Base-by-base conservation (phyloP, 2,329 filamentous ascomycete genomes). In the Diaporthe humulicola region DNA sequence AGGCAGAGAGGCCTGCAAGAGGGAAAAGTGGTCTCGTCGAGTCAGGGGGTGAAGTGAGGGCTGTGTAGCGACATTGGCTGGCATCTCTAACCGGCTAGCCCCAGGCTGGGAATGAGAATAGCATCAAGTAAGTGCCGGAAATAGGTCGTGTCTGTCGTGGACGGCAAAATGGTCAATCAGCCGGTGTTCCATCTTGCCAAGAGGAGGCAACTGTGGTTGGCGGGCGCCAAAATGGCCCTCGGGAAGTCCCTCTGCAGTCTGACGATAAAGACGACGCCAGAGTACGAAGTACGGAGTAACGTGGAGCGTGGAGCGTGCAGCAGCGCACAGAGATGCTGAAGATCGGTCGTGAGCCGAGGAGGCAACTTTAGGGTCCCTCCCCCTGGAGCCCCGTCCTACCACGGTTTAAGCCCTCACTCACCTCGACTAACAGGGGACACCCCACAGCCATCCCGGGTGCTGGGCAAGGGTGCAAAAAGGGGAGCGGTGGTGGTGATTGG, bases 121-220 rank as follows among this genome's bases (percentile, higher is more conserved):
- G 64, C 64, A 69, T 69, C 64, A 69, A 69, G 40, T 69, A 48
- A 69, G 48, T 14, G 64, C 48, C 64, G 64, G 48, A 69, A 69
- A 69, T 69, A 69, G 64, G 64, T 40, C 6, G 48, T 40, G 33
- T 52, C 3, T 22, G 42, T 67, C 30, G 40, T 36, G 64, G 48
- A 48, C 64, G 64, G 33, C 33, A 69, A 54, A 69, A 54, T 17
- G 48, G 64, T 69, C 64, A 69, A 54, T 69, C 22, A 69, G 33
- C 48, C 64, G 15, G 48, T 25, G 48, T 69, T 30, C 48, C 64
- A 40, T 19, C 30, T 22, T 64, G 64, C 64, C 64, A 69, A 69
- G 64, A 69, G 64, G 64, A 54, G 64, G 48, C 8, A 14, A 54
- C n/a, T 50, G 7, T 38, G 64, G 64, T 40, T 38, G 45, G 42